Evolutionary conservation across 140 eudicot species (phyloP), one percentile per base, ranked within the genome.

Genomic region (Bidens hawaiensis): DNA sequence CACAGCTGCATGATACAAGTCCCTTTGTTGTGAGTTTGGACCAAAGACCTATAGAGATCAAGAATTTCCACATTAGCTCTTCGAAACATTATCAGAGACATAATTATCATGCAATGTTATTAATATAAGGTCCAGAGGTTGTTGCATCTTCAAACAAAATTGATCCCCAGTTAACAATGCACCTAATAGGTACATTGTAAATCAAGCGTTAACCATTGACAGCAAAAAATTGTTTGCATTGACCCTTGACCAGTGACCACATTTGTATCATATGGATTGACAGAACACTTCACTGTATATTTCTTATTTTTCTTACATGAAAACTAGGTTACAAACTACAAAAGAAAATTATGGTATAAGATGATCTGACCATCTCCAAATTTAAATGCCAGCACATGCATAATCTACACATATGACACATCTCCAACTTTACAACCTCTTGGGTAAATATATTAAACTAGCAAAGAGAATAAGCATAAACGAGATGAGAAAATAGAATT

Each of bases 1-100:
- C 1, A 80, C 81, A n/a, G 85, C 85, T 63, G 79, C 68, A 33
- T 75, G 81, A 67, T 80, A 80, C 73, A 80, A 58, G 63, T 80
- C 85, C 78, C 74, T 80, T 75, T 80, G 85, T 60, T 67, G 81
- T 1, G 85, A 71, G 13, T 78, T 62, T 12, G 79, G 79, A 62
- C 85, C 85, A 17, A 75, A 80, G 2, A 80, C 85, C 85, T 80
- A 33, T 2, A 67, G 2, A 36, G 22, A 61, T 12, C 23, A n/a
- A n/a, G n/a, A n/a, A n/a, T n/a, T 34, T 45, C 18, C 50, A 65
- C 10, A 19, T 74, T 69, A 46, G 49, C 51, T n/a, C 51, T 46
- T 11, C 27, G 13, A 38, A 64, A 64, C 40, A 30, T 21, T 42
- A 64, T 15, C 16, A 28, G 45, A 51, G 25, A 15, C 27, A 73